Base-by-base conservation (phyloP, 805 yeast genomes). In the Ogataea chonburiensis region DNA sequence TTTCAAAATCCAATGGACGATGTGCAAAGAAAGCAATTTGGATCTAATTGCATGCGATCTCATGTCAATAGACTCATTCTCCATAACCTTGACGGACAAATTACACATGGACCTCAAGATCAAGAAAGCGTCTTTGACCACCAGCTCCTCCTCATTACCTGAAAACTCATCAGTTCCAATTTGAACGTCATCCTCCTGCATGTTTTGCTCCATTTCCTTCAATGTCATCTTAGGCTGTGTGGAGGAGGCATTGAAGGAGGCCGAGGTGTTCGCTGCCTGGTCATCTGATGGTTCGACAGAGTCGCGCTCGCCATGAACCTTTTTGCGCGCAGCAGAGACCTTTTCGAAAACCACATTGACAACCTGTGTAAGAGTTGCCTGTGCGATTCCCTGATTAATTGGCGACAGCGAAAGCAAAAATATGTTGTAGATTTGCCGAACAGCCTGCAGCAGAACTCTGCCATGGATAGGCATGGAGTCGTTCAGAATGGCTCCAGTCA, bases 61-160 rank as follows among this genome's bases (percentile, higher is more conserved):
- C 87, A 82, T 81, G 59, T 85, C 94, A 43, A 87, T 63, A 21
- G 79, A 75, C 23, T 81, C 84, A 25, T 79, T 71, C 42, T 89
- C 97, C 40, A 91, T 65, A 17, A 81, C 73, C 60, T 93, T 93
- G 31, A 86, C 84, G 3, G 97, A 85, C 12, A 93, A 73, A 55
- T 87, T 88, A 59, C 96, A 86, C 93, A 93, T 84, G 2, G 97
- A 91, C 56, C 99, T 76, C 62, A 93, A 88, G 3, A 93, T 75
- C 41, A 93, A 68, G 54, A 89, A 91, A 0, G 98, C 97, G 59
- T 93, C 99, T 52, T 87, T 89, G 13, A 86, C 79, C 2, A 71
- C 76, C 21, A 81, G 60, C 40, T 86, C 95, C 45, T 76, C 78
- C 41, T 79, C 86, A 34, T 71, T 74, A 24, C 66, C 71, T 31